Conservation (phyloP, 2,329 filamentous ascomycete genomes). For the Neonectria sp. region DNA sequence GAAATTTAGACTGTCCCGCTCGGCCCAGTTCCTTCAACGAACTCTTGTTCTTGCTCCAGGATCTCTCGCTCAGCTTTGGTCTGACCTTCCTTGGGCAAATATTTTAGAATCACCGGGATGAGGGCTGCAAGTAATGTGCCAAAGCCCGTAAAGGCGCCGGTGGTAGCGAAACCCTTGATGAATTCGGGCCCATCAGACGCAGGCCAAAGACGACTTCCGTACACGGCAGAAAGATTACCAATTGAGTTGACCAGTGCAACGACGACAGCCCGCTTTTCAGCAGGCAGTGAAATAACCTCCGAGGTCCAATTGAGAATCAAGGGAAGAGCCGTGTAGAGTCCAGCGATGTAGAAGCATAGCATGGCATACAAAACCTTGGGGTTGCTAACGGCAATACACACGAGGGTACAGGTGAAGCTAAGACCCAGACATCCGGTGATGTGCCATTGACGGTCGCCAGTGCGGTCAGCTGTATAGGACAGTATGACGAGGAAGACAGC, state of each 20-base stretch:
- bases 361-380: constrained; percentile 49
- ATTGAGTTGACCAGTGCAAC: constrained; percentile 51
- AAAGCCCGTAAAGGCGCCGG: constrained; percentile 46
- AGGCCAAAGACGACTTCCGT: constrained; percentile 51
- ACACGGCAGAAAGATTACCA: constrained; percentile 51
- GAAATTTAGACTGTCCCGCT: constrained; percentile 9
- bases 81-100: constrained; percentile 14
- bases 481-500: constrained; percentile 44
- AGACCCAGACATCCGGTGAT: constrained; percentile 42
- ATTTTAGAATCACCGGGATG: constrained; percentile 40
- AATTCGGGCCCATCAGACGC: constrained; percentile 43
- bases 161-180: constrained; percentile 48
- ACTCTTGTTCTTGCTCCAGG: constrained; percentile 8
- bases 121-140: constrained; percentile 43
- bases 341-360: constrained; percentile 47
- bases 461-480: constrained; percentile 47
- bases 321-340: constrained; percentile 46
- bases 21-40: background rate
- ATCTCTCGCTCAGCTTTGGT: constrained; percentile 20
- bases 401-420: constrained; percentile 46
- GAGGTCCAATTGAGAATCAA: constrained; percentile 50
- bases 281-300: constrained; percentile 44
- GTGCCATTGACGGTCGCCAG: constrained; percentile 49
- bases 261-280: constrained; percentile 52
- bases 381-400: constrained; percentile 50